Percentiles rank a stretch among this genome's conserved stretches.
Conservation (phyloP, 768 basidiomycete species). For the Leccinum ochraceum region DNA sequence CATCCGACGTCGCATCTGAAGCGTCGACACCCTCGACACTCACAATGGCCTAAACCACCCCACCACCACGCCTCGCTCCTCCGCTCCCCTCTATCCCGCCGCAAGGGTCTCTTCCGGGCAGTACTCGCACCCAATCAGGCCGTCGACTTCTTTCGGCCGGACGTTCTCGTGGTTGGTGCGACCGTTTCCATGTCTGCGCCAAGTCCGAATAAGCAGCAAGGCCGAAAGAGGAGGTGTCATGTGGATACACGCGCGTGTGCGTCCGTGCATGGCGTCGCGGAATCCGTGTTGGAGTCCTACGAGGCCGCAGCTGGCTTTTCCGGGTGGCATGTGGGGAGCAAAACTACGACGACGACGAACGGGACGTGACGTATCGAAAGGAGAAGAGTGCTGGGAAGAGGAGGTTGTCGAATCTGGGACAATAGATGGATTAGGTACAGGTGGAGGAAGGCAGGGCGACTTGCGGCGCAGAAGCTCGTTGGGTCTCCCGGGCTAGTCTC, state of each 20-base stretch:
- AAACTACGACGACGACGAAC: background rate
- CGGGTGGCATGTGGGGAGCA: too few relatives aligned
- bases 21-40: constrained; percentile 4
- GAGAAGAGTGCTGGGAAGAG: background rate
- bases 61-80: constrained; percentile 10
- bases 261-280: too few relatives aligned
- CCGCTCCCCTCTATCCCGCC: constrained; percentile 25
- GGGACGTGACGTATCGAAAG: background rate
- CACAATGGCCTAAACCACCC: constrained; percentile 22
- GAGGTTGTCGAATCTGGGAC: constrained; percentile 2
- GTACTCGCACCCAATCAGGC: constrained; percentile 20
- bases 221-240: too few relatives aligned
- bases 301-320: too few relatives aligned
- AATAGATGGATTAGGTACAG: constrained; percentile 18
- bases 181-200: background rate
- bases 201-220: background rate
- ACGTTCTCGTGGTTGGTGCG: constrained; percentile 8
- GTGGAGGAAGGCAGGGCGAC: constrained; percentile 25
- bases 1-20: background rate
- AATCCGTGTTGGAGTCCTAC: too few relatives aligned
- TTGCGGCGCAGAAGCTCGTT: constrained; percentile 21
- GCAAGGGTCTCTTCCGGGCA: constrained; percentile 29
- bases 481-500: constrained; percentile 19
- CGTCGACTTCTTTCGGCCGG: constrained; percentile 29
- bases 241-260: too few relatives aligned